Evolutionary conservation across 306 rosid genomes (phyloP).

Genomic region (Rosa chinensis): DNA sequence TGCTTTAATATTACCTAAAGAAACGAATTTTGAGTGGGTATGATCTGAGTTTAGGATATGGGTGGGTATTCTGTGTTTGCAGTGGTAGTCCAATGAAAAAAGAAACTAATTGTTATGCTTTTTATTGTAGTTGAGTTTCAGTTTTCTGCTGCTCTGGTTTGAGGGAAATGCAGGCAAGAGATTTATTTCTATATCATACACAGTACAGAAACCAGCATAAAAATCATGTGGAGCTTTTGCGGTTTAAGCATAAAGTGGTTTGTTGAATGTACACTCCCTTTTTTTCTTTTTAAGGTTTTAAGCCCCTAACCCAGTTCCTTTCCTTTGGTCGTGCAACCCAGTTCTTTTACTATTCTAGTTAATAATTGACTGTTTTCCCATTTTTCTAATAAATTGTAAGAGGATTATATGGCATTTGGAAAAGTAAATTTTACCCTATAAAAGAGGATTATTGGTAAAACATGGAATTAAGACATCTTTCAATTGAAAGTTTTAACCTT

Average conservation of each 20-base stretch:
- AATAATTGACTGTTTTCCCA: not conserved
- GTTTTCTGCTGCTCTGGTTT: not conserved
- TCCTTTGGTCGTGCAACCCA: too few relatives aligned
- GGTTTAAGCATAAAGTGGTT: not conserved
- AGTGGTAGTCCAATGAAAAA: not conserved
- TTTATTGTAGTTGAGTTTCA: not conserved
- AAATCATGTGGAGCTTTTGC: not conserved
- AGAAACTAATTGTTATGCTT: not conserved
- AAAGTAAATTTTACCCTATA: too few relatives aligned
- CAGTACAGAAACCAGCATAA: not conserved
- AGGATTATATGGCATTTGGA: too few relatives aligned
- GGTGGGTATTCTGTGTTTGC: not conserved
- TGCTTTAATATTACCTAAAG: constrained; percentile 88
- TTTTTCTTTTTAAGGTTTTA: not conserved
- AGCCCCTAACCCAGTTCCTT: too few relatives aligned
- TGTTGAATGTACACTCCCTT: not conserved
- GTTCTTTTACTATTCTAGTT: too few relatives aligned
- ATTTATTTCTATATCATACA: not conserved
- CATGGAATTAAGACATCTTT: too few relatives aligned
- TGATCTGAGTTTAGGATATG: constrained; percentile 29
- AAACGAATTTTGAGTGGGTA: constrained; percentile 87
- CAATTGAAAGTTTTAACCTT: too few relatives aligned
- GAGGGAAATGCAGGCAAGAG: not conserved
- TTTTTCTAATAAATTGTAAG: too few relatives aligned
- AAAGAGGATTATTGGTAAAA: too few relatives aligned